phyloP scores from a whole-genome alignment of 2,329 filamentous ascomycete species.

The Fusarium cicatricum region DNA sequence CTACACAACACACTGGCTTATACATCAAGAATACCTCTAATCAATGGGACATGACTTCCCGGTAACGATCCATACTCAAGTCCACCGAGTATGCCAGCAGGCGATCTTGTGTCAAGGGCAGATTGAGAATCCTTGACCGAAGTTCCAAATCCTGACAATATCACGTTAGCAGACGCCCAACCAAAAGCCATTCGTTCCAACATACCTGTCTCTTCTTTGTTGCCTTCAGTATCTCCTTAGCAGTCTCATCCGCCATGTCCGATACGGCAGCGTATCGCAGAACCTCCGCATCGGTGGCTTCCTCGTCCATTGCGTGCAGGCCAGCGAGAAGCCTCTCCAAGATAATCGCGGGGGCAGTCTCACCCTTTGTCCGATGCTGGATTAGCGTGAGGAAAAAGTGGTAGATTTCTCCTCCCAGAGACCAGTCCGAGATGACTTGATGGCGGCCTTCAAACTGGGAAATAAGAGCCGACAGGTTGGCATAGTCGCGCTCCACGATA shows the following conservation, averaged over 20 bases:
- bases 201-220: constrained; percentile 66
- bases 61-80: constrained; percentile 74
- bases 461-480: constrained; percentile 73
- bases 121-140: constrained; percentile 57
- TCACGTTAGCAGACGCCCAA: constrained; percentile 28
- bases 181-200: constrained; percentile 11
- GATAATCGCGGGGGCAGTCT: constrained; percentile 53
- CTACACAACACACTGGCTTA: constrained; percentile 12
- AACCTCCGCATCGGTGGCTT: constrained; percentile 57
- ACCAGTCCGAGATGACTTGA: constrained; percentile 75
- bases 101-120: constrained; percentile 77
- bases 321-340: constrained; percentile 66
- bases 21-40: constrained; percentile 12
- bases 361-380: constrained; percentile 52
- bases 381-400: constrained; percentile 65
- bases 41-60: constrained; percentile 64
- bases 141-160: constrained; percentile 47
- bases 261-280: constrained; percentile 73
- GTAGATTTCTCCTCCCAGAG: constrained; percentile 82
- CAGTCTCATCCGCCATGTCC: constrained; percentile 81
- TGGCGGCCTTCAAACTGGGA: constrained; percentile 73
- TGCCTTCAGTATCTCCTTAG: constrained; percentile 67
- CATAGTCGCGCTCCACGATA: constrained; percentile 84
- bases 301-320: constrained; percentile 62
- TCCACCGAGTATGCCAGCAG: constrained; percentile 75